Conservation (phyloP, 2,329 filamentous ascomycete species). For the Scedosporium aurantiacum region DNA sequence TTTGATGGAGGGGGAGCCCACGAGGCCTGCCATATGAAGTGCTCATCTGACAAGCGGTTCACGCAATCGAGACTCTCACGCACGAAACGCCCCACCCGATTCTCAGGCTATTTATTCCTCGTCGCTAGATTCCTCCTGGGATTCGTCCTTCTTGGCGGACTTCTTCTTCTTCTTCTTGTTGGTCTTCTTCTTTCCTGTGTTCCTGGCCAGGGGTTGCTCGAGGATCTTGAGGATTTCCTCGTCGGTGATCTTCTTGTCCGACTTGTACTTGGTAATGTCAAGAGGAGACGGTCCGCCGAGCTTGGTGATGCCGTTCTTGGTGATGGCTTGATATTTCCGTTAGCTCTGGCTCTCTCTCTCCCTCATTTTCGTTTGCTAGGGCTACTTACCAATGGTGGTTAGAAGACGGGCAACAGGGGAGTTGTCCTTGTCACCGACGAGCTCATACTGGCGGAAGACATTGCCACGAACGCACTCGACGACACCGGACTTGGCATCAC, state of each 20-base stretch:
- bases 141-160: constrained; percentile 32
- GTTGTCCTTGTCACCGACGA: constrained; percentile 86
- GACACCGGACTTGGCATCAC: constrained; percentile 87
- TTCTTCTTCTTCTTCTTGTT: constrained; percentile 73
- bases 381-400: constrained; percentile 74
- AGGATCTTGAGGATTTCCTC: constrained; percentile 93
- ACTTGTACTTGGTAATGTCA: constrained; percentile 75
- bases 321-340: constrained; percentile 55
- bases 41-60: not conserved
- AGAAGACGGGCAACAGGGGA: constrained; percentile 76
- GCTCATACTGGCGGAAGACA: constrained; percentile 90
- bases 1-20: too few species aligned
- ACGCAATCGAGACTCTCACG: not conserved
- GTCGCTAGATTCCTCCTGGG: constrained; percentile 21
- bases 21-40: too few species aligned
- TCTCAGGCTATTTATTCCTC: constrained; percentile 18
- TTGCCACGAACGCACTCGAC: constrained; percentile 91
- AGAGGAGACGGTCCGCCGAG: constrained; percentile 65
- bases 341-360: constrained; percentile 1
- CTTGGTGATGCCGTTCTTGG: constrained; percentile 91
- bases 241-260: constrained; percentile 95
- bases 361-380: not conserved
- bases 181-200: constrained; percentile 89
- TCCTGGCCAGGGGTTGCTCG: constrained; percentile 74
- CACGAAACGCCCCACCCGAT: not conserved